Base-by-base conservation (phyloP, 2,329 filamentous ascomycete species). In the Xylaria arbuscula region DNA sequence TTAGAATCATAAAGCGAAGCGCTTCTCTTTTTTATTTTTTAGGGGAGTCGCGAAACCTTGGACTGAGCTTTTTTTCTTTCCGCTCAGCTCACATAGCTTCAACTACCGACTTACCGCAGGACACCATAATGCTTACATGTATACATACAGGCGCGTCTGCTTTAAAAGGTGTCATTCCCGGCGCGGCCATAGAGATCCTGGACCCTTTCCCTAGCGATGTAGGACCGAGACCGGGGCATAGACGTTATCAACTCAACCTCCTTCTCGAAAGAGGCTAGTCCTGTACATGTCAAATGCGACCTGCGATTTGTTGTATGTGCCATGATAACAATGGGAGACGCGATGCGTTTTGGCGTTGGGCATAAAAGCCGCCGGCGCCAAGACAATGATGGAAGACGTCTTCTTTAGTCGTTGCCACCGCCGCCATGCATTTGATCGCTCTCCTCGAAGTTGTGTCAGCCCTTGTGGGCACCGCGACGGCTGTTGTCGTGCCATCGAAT, bases 351-450 rank as follows among this genome's bases (percentile, higher is more conserved):
- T 57, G 54, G 54, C 38, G 19, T 38, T 57, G 54, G 54, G 54
- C 54, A 57, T 57, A 57, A 45, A 57, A 57, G 54, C 54, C 54
- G 36, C 36, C 36, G 54, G 15, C 22, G 54, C 54, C 54, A 57
- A 57, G 54, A 57, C 22, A 11, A 40, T n/a, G 54, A 57, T 36
- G 13, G 22, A 42, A 11, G 19, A 28, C 38, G 36, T 40, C 36
- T 34, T 38, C n/a, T 28, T 57, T 45, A 57, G 54, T 57, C 38
- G 54, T 57, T n/a, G 19, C 19, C 19, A 13, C 45, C n/a, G 45
- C 45, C 17, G 54, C 54, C 54, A 57, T 57, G 54, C 54, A 57
- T 57, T 57, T 57, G 38, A 57, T 57, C 22, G 4, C 19, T n/a
- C 22, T 57, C 36, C 54, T 57, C 13, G 38, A 45, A 57, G 54